Conservation (phyloP, 2,329 filamentous ascomycete species). For the Lachnellula occidentalis region DNA sequence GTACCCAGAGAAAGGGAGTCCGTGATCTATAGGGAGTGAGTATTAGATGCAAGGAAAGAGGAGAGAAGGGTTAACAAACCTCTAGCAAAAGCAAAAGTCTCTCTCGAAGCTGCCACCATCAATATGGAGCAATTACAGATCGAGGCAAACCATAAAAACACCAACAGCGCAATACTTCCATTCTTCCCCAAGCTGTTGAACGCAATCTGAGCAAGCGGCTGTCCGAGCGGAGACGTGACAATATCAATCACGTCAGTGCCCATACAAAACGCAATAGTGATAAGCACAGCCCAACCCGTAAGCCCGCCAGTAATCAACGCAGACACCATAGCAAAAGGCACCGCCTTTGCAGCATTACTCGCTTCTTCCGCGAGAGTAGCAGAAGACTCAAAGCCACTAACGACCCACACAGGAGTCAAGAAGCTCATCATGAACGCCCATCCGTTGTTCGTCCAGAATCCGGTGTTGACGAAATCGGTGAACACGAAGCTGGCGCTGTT, state of each 20-base stretch:
- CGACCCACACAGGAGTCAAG: constrained; percentile 31
- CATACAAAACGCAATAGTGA: constrained; percentile 53
- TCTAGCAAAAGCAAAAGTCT: constrained; percentile 30
- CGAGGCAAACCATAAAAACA: constrained; percentile 27
- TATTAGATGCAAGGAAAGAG: neutral
- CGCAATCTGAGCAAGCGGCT: constrained; percentile 53
- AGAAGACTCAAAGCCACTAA: constrained; percentile 29
- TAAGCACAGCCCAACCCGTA: constrained; percentile 51
- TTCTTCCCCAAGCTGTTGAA: constrained; percentile 50
- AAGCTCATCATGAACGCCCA: constrained; percentile 31
- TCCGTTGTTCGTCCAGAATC: constrained; percentile 28
- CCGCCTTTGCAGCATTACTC: constrained; percentile 28
- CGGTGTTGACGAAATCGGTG: constrained; percentile 26
- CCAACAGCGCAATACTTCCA: constrained; percentile 38
- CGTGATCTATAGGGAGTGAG: constrained; percentile 22
- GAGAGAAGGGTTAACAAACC: constrained; percentile 10
- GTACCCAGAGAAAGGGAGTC: constrained; percentile 27
- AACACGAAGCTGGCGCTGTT: constrained; percentile 28
- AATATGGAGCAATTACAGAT: constrained; percentile 31
- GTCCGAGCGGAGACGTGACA: constrained; percentile 42
- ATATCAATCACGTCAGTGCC: constrained; percentile 41
- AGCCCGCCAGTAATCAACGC: constrained; percentile 29
- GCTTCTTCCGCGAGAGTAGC: constrained; percentile 31
- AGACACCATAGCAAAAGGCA: constrained; percentile 31
- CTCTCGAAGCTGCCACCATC: constrained; percentile 30